Conservation (phyloP, 140 eudicot species). For the Senecio squalidus region DNA sequence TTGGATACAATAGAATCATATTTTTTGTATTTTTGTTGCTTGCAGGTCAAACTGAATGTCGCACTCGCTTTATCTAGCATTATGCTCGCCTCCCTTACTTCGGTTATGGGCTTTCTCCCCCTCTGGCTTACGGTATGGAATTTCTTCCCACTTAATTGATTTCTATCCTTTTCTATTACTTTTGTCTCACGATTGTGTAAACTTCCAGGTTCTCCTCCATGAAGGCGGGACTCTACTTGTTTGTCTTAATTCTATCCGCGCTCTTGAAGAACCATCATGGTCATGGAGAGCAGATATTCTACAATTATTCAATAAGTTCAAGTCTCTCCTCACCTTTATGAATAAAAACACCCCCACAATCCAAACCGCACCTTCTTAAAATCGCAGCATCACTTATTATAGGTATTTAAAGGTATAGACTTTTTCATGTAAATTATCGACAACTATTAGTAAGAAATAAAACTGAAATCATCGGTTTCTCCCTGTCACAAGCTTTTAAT, state of each 20-base stretch:
- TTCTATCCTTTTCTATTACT: background rate
- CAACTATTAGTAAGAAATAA: slow-evolving; percentile 8
- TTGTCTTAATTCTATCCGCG: slow-evolving; percentile 90
- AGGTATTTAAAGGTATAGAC: slow-evolving; percentile 16
- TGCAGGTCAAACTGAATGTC: slow-evolving; percentile 89
- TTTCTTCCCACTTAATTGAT: background rate
- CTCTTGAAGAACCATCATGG: slow-evolving; percentile 78
- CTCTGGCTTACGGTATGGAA: slow-evolving; percentile 85
- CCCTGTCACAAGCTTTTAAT: slow-evolving; percentile 8
- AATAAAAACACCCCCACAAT: slow-evolving; percentile 32
- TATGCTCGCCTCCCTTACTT: slow-evolving; percentile 80
- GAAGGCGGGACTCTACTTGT: slow-evolving; percentile 99
- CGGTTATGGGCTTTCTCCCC: slow-evolving; percentile 90
- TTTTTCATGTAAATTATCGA: slow-evolving; percentile 17
- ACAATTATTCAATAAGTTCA: slow-evolving; percentile 33
- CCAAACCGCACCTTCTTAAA: slow-evolving; percentile 54
- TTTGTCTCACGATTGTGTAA: background rate
- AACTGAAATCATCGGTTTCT: slow-evolving; percentile 6
- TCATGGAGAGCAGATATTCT: slow-evolving; percentile 69
- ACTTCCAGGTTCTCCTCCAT: slow-evolving; percentile 77
- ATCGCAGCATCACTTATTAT: slow-evolving; percentile 13
- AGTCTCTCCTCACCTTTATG: slow-evolving; percentile 24
- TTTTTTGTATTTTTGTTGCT: background rate
- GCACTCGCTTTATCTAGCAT: slow-evolving; percentile 89
- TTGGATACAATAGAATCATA: background rate